Conservation (phyloP, 164 flowering plant genomes). For the Vitis amurensis region DNA sequence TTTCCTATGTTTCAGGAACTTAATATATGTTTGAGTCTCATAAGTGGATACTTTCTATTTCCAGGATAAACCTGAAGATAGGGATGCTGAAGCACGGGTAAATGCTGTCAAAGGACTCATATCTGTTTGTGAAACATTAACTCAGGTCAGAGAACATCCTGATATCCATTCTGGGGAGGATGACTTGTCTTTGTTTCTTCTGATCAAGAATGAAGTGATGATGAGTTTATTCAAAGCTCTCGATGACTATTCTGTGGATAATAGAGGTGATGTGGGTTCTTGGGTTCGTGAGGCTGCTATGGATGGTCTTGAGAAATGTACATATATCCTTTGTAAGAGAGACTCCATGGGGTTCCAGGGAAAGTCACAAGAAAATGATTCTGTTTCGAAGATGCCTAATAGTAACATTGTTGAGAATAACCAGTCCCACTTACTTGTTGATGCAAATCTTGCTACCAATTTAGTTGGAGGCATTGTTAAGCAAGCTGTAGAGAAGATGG, state of each 20-base stretch:
- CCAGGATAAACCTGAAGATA: slow-evolving; percentile 82
- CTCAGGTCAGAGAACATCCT: slow-evolving; percentile 29
- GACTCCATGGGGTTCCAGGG: slow-evolving; percentile 21
- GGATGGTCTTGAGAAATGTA: slow-evolving; percentile 84
- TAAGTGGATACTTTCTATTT: slow-evolving; percentile 10
- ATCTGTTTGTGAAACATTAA: slow-evolving; percentile 82
- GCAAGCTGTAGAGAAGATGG: slow-evolving; percentile 98
- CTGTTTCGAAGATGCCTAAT: slow-evolving; percentile 10
- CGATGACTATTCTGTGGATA: slow-evolving; percentile 92
- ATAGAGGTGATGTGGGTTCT: slow-evolving; percentile 99
- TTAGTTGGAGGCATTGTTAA: slow-evolving; percentile 73
- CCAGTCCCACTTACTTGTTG: slow-evolving; percentile 40
- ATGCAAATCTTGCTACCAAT: slow-evolving; percentile 54
- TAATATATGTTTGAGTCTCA: slow-evolving; percentile 2
- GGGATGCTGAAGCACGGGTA: slow-evolving; percentile 97
- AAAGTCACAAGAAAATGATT: slow-evolving; percentile 14
- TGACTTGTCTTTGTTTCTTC: slow-evolving; percentile 38
- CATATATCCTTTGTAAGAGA: slow-evolving; percentile 71
- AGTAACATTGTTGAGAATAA: slow-evolving; percentile 13
- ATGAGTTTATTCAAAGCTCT: slow-evolving; percentile 74
- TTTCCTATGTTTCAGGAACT: neutral
- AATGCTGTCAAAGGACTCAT: slow-evolving; percentile 89
- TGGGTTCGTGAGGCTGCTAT: slow-evolving; percentile 99
- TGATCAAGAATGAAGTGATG: slow-evolving; percentile 77
- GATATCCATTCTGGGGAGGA: slow-evolving; percentile 35